A percentile compares a stretch with the other conserved stretches of the same genome.
phyloP scores from a whole-genome alignment of 179 eudicot species.

The Beta lomatogona region DNA sequence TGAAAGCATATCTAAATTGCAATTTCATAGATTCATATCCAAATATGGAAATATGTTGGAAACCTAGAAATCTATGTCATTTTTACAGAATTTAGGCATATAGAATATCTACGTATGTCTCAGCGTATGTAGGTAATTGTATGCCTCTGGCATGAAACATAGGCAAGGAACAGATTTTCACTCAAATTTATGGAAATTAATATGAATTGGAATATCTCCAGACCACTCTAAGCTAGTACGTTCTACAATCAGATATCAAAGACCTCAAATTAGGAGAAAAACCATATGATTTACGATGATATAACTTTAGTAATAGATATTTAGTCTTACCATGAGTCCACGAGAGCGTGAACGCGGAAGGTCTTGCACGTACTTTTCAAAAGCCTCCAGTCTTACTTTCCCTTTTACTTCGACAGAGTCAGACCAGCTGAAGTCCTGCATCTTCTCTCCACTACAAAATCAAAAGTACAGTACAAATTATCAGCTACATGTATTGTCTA shows the following conservation, averaged over 20 bases:
- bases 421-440: conserved; percentile 67
- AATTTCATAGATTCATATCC: not conserved
- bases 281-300: conserved; percentile 7
- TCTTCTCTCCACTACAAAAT: conserved; percentile 80
- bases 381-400: conserved; percentile 80
- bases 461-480: conserved; percentile 29
- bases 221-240: conserved; percentile 14
- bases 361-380: conserved; percentile 82
- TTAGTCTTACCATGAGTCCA: conserved; percentile 76
- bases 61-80: not conserved
- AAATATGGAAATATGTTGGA: not conserved
- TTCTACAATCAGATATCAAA: conserved; percentile 29
- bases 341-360: conserved; percentile 87
- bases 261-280: not conserved
- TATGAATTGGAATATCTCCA: conserved; percentile 16
- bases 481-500: conserved; percentile 12
- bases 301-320: conserved; percentile 24
- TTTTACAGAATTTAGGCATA: not conserved
- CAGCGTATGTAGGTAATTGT: not conserved
- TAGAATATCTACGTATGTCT: not conserved
- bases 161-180: conserved; percentile 2
- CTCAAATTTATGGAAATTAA: conserved; percentile 12
- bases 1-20: not conserved
- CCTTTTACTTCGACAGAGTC: conserved; percentile 74
- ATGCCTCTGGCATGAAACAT: conserved; percentile 8